Conservation (phyloP, 2,329 filamentous ascomycete species). For the Fusarium algeriense region DNA sequence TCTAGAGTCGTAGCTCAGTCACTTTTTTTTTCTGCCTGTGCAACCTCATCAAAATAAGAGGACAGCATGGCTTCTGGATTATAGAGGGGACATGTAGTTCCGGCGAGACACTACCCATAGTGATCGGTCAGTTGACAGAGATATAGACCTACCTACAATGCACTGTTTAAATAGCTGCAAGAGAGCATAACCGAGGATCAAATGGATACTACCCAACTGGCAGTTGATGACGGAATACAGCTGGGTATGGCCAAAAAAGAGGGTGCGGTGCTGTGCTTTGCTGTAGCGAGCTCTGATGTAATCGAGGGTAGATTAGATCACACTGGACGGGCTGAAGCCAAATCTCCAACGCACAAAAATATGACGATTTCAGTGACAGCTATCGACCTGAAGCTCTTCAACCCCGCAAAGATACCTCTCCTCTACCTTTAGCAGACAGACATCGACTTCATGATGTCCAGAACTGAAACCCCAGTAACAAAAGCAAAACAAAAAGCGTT, state of each 20-base stretch:
- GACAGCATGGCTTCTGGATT: constrained; percentile 26
- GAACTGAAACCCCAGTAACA: constrained; percentile 10
- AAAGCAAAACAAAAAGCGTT: constrained; percentile 31
- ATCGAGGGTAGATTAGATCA: constrained; percentile 22
- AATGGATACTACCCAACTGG: constrained; percentile 2
- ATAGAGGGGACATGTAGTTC: constrained; percentile 18
- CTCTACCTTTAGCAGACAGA: neutral
- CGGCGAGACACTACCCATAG: neutral
- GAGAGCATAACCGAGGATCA: constrained; percentile 1
- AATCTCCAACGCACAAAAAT: constrained; percentile 28
- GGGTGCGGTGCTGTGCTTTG: constrained; percentile 18
- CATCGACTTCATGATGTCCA: constrained; percentile 16
- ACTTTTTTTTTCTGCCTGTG: constrained; percentile 27
- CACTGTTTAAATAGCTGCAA: neutral
- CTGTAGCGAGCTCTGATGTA: constrained; percentile 29
- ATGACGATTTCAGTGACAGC: constrained; percentile 14
- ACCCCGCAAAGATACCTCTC: constrained; percentile 19
- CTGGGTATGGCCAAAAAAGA: constrained; percentile 17
- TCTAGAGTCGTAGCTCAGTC: constrained; percentile 26
- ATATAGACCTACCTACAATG: neutral
- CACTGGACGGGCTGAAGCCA: constrained; percentile 14
- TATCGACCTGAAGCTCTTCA: constrained; percentile 14
- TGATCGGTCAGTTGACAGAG: neutral
- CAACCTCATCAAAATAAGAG: constrained; percentile 38
- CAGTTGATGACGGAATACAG: constrained; percentile 33